These are phyloP conservation scores for Fusarium robinianum DNA, from an alignment of 2,329 filamentous ascomycete species.

Conservation along the genomic window DNA sequence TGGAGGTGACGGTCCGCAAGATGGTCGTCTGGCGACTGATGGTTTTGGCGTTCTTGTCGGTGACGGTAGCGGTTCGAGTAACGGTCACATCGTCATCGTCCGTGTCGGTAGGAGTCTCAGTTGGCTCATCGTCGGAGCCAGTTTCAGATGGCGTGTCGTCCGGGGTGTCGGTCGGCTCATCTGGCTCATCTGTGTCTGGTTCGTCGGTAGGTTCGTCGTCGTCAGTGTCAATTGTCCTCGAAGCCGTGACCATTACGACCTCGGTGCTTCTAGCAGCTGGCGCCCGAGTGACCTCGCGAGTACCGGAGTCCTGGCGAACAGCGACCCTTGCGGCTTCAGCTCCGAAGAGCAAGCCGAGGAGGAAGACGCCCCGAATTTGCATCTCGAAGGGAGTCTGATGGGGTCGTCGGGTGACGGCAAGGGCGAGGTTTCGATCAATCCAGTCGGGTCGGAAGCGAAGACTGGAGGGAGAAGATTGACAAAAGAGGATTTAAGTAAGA, in stretches of 20 bases:
- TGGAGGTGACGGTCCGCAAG: slow-evolving; percentile 38
- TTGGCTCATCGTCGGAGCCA: not conserved
- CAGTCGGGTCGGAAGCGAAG: slow-evolving; percentile 14
- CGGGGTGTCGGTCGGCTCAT: not conserved
- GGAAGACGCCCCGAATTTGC: slow-evolving; percentile 33
- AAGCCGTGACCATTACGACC: slow-evolving; percentile 10
- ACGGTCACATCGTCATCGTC: slow-evolving; percentile 37
- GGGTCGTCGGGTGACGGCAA: slow-evolving; percentile 13
- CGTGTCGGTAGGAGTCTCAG: slow-evolving; percentile 4
- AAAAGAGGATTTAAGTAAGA: slow-evolving; percentile 9
- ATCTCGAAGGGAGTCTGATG: slow-evolving; percentile 20
- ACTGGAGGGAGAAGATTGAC: slow-evolving; percentile 10
- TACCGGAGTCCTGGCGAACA: slow-evolving; percentile 21
- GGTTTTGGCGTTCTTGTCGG: slow-evolving; percentile 33
- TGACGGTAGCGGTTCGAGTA: slow-evolving; percentile 40
- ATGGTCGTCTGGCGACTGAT: slow-evolving; percentile 40
- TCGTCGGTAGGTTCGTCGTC: slow-evolving; percentile 8
- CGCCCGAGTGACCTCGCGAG: slow-evolving; percentile 1
- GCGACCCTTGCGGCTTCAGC: slow-evolving; percentile 28
- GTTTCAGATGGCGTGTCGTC: slow-evolving; percentile 2
- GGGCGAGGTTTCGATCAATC: slow-evolving; percentile 16
- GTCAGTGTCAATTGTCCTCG: too few relatives aligned
- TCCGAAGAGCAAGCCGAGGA: slow-evolving; percentile 32
- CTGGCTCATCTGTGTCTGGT: not conserved
- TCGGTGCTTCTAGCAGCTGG: slow-evolving; percentile 10